phyloP scores from a whole-genome alignment of 1,139 yeast genomes.

The Candida glucosophila region DNA sequence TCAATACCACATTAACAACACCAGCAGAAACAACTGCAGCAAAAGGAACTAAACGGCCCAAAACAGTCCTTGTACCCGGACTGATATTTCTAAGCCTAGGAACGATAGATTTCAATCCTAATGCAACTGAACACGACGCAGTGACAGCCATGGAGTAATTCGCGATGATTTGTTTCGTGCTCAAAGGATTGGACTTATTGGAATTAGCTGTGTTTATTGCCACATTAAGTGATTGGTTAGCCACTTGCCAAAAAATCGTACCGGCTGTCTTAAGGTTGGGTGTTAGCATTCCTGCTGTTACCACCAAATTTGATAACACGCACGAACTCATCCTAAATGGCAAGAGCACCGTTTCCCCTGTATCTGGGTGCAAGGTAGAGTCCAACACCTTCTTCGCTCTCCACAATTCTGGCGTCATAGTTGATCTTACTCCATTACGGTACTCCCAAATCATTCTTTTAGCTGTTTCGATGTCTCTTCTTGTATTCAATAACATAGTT shows the following conservation, averaged over 20 bases:
- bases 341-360: slow-evolving; percentile 82
- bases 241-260: slow-evolving; percentile 93
- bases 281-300: slow-evolving; percentile 95
- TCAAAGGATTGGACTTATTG: slow-evolving; percentile 85
- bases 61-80: slow-evolving; percentile 60
- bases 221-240: slow-evolving; percentile 91
- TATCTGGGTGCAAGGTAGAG: slow-evolving; percentile 89
- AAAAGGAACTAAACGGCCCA: slow-evolving; percentile 87
- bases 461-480: slow-evolving; percentile 55
- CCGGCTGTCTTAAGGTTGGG: slow-evolving; percentile 88
- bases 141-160: slow-evolving; percentile 84
- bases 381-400: slow-evolving; percentile 77
- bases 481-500: slow-evolving; percentile 70
- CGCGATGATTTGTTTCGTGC: slow-evolving; percentile 64
- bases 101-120: slow-evolving; percentile 82
- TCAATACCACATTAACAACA: slow-evolving; percentile 82
- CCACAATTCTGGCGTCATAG: slow-evolving; percentile 83
- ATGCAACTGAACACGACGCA: slow-evolving; percentile 91
- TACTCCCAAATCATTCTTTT: slow-evolving; percentile 61
- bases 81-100: slow-evolving; percentile 64
- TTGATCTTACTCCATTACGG: slow-evolving; percentile 52
- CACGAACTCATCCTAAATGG: slow-evolving; percentile 97
- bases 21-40: slow-evolving; percentile 99
- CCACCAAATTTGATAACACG: slow-evolving; percentile 86
- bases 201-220: slow-evolving; percentile 96